A percentile compares a stretch with the other conserved stretches of the same genome.
phyloP scores from a whole-genome alignment of 495 filamentous ascomycete genomes.

The Tuber aestivum region DNA sequence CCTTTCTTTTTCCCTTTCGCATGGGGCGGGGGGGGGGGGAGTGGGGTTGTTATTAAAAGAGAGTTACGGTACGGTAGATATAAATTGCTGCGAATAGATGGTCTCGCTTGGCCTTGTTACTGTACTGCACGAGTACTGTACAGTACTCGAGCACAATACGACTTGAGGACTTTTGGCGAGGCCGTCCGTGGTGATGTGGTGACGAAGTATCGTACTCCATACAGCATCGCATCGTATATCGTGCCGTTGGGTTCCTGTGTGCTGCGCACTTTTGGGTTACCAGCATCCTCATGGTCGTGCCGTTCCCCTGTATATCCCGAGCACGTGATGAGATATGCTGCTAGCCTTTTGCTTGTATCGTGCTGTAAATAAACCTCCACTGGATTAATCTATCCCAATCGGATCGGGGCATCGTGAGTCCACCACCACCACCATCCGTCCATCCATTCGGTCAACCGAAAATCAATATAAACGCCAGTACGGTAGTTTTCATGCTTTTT shows the following conservation, averaged over 20 bases:
- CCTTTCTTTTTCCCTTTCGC: no score
- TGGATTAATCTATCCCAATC: no score
- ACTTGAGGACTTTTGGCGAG: background rate
- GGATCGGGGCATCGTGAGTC: background rate
- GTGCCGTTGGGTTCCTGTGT: background rate
- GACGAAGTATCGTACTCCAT: no score
- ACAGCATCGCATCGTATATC: no score
- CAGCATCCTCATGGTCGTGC: background rate
- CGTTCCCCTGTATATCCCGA: background rate
- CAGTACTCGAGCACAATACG: no score
- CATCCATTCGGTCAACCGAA: background rate
- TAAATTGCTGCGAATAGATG: no score
- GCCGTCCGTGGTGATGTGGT: background rate
- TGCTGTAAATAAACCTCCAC: background rate
- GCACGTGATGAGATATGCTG: background rate
- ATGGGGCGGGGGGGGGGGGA: no score
- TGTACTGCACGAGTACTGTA: no score
- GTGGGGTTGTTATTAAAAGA: no score
- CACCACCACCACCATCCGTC: no score
- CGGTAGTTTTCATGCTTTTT: background rate
- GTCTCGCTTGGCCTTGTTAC: no score
- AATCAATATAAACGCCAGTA: background rate
- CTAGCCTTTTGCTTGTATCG: background rate
- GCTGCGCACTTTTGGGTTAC: background rate
- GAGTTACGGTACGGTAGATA: no score